Percentiles rank a stretch among this genome's conserved stretches.
Evolutionary conservation across 1,284 basidiomycete genomes (phyloP).

Genomic region (Ustilago lituana): DNA sequence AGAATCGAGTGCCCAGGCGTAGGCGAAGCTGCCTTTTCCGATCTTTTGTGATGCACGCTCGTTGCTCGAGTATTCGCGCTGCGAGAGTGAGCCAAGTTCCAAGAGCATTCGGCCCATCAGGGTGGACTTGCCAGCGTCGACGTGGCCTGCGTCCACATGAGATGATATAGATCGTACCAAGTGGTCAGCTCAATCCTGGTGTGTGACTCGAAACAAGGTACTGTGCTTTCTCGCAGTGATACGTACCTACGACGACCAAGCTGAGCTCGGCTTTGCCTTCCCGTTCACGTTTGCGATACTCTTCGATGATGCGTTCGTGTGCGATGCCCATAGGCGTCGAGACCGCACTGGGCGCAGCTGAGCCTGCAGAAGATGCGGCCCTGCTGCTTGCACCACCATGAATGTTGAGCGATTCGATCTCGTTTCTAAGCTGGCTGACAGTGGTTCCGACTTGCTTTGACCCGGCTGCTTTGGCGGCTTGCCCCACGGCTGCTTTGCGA

Average conservation of each 20-base stretch:
- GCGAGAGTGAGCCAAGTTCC: conserved; percentile 86
- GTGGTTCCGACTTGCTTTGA: conserved; percentile 68
- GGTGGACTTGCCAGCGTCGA: conserved; percentile 98
- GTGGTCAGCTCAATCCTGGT: too few relatives aligned
- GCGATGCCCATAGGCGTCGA: conserved; percentile 75
- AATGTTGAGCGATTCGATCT: conserved; percentile 54
- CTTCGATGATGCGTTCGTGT: conserved; percentile 84
- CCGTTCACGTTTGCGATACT: conserved; percentile 75
- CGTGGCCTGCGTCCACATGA: conserved; percentile 76
- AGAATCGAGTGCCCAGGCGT: conserved; percentile 97
- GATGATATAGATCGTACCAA: not conserved
- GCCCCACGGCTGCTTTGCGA: conserved; percentile 36
- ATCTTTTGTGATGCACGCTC: conserved; percentile 89
- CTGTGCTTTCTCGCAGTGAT: not conserved
- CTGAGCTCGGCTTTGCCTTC: conserved; percentile 79
- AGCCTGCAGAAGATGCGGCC: conserved; percentile 40
- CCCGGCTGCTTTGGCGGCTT: conserved; percentile 53
- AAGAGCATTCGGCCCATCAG: conserved; percentile 93
- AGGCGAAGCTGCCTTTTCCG: conserved; percentile 94
- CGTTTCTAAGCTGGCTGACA: conserved; percentile 56
- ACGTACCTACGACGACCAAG: conserved; percentile 89
- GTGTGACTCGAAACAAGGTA: too few relatives aligned
- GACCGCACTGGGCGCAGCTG: conserved; percentile 66
- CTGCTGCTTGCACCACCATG: conserved; percentile 35
- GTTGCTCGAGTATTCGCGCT: conserved; percentile 84